These are phyloP conservation scores for Hanseniaspora thailandica DNA, from an alignment of 805 yeast species.

Conservation along the genomic window DNA sequence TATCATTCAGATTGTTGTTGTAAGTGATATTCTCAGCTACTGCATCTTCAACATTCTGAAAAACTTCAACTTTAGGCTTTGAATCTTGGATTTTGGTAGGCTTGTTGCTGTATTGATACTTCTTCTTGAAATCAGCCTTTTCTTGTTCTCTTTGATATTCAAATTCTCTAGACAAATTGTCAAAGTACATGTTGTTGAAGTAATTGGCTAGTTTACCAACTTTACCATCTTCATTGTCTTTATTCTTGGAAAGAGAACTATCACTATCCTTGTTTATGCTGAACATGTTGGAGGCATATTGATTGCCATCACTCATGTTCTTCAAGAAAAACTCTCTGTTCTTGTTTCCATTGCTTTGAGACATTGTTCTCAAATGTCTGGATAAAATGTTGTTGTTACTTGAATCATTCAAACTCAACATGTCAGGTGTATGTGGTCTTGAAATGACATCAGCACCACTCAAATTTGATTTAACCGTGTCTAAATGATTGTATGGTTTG, in stretches of 20 bases:
- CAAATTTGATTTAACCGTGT: background rate
- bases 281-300: background rate
- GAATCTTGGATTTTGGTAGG: constrained; percentile 51
- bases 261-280: no score
- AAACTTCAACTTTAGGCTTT: constrained; percentile 82
- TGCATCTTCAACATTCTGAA: constrained; percentile 78
- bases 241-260: no score
- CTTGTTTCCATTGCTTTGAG: constrained; percentile 16
- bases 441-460: background rate
- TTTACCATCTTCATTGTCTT: constrained; percentile 24
- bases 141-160: constrained; percentile 78
- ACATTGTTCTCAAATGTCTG: constrained; percentile 13
- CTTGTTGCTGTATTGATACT: constrained; percentile 43
- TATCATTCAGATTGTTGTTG: constrained; percentile 19
- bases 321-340: background rate
- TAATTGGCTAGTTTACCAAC: constrained; percentile 57
- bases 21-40: constrained; percentile 45
- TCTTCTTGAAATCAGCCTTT: constrained; percentile 46
- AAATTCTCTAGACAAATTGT: constrained; percentile 71
- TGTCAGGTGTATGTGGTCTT: background rate
- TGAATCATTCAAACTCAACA: background rate
- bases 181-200: constrained; percentile 66
- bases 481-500: background rate
- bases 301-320: background rate
- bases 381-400: constrained; percentile 8